Evolutionary conservation across 176 grass and related monocot genomes (phyloP).

Genomic region (Puccinellia tenuiflora): DNA sequence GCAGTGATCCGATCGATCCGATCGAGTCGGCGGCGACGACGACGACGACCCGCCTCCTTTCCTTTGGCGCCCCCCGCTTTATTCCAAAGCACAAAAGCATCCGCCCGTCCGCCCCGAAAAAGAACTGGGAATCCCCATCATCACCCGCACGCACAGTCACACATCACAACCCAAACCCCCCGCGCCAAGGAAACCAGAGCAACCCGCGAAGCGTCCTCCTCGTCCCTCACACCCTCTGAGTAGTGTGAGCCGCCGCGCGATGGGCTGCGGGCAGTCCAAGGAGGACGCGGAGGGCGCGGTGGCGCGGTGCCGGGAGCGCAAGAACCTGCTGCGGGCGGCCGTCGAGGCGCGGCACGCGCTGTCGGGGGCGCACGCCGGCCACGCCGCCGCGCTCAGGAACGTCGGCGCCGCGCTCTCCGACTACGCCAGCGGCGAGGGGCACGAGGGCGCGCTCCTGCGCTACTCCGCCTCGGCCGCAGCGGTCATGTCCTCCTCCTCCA

Average conservation of each 20-base stretch:
- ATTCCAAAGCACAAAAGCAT: conserved; percentile 43
- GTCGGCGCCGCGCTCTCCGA: conserved; percentile 67
- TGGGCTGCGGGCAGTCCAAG: conserved; percentile 73
- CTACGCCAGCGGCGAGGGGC: conserved; percentile 41
- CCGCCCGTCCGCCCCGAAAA: neutral
- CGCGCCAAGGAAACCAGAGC: conserved; percentile 18
- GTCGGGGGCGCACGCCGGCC: conserved; percentile 57
- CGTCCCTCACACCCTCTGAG: neutral
- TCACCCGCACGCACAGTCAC: neutral
- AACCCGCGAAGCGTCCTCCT: neutral
- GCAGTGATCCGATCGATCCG: neutral
- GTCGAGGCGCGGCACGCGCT: conserved; percentile 50
- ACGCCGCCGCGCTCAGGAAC: conserved; percentile 52
- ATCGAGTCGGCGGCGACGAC: conserved; percentile 8
- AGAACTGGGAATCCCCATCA: neutral
- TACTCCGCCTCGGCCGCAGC: neutral
- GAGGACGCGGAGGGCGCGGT: conserved; percentile 48
- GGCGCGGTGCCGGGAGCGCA: conserved; percentile 62
- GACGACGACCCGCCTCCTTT: neutral
- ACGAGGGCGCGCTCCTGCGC: neutral
- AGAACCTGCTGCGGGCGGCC: conserved; percentile 33
- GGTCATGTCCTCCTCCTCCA: neutral
- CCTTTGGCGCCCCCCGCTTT: conserved; percentile 19
- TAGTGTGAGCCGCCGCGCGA: neutral
- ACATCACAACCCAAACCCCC: neutral